Evolutionary conservation across 2,329 filamentous ascomycete genomes (phyloP), one percentile per base, ranked within the genome.

Genomic region (Talaromyces pinophilus): DNA sequence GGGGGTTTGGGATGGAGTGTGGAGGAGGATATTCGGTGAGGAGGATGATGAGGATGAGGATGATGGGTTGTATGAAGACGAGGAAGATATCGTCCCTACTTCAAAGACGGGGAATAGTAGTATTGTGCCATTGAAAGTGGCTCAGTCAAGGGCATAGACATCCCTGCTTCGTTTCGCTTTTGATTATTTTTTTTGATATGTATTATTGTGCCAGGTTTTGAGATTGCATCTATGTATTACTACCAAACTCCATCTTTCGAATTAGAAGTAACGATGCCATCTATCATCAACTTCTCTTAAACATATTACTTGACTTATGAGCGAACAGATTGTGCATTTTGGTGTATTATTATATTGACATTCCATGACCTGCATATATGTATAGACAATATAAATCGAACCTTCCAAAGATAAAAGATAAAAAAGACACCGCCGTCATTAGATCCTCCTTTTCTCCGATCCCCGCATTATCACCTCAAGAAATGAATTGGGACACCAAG

Each of bases 1-100:
- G 81, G 94, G 93, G 0, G 85, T 97, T 79, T 95, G 92, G 92
- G 86, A 88, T 69, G 85, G 93, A 17, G 87, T 94, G n/a, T 94
- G 90, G 88, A 86, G 83, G 65, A 86, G 87, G 65, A 80, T 91
- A 0, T 82, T 87, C 64, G 90, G 90, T 0, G 79, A 82, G 64
- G 82, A 83, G 0, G 83, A 85, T 1, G 83, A 86, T 22, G 86
- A 87, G 1, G 83, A 85, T 1, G 83, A 85, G 1, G 83, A 85
- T 1, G 83, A 85, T 19, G 79, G 82, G 68, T 42, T 54, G 46
- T 63, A 55, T 17, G 60, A 67, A 4, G 86, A 89, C n/a, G 83
- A 86, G 25, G 44, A 48, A 15, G 38, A 40, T 40, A 28, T 3
- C 28, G 28, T 50, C 5, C 11, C 48, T 11, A 15, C 17, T 28